Base-by-base conservation (phyloP, 148 eudicot genomes). In the Nepenthes gracilis region DNA sequence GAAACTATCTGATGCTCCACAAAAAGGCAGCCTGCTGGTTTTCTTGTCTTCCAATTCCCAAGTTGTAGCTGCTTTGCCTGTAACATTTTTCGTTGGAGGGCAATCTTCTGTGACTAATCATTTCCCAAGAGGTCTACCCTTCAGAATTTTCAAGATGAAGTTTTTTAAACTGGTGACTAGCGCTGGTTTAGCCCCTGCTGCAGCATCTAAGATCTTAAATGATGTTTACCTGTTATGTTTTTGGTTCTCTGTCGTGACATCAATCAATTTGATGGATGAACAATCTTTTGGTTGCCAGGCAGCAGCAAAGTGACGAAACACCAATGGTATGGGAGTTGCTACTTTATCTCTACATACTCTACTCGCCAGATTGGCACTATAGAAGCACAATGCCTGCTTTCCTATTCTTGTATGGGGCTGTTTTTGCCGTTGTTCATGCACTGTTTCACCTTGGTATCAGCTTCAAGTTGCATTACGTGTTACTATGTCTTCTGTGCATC, bases 321-420 rank as follows among this genome's bases (percentile, higher is more conserved):
- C 97, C 97, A 43, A 90, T 90, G 95, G 91, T 90, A 4, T 90
- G 97, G 97, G 97, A 90, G 70, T 78, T 90, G 91, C 95, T 90
- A 56, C 87, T 90, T 15, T 90, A 90, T 66, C 77, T 90, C 61
- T 87, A 90, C 77, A 90, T 90, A 62, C 92, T 90, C 54, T 87
- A 90, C 73, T 90, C 97, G 9, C 95, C 97, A 13, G 97, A 87
- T 74, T 90, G 97, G 97, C 97, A 90, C 57, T 90, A 90, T 59
- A 82, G 81, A 57, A 90, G 97, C 80, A 90, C 97, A 55, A 90
- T 90, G 85, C 97, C 95, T 33, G 87, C 89, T 35, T 82, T 90
- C 68, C 71, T 90, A 49, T 90, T 91, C 75, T 69, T 91, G 12
- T 91, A 91, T 55, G 97, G 87, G 37, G 89, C 84, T 47, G 74